Conservation (phyloP, 108 stramenopile genomes). For the Skeletonema grethae region DNA sequence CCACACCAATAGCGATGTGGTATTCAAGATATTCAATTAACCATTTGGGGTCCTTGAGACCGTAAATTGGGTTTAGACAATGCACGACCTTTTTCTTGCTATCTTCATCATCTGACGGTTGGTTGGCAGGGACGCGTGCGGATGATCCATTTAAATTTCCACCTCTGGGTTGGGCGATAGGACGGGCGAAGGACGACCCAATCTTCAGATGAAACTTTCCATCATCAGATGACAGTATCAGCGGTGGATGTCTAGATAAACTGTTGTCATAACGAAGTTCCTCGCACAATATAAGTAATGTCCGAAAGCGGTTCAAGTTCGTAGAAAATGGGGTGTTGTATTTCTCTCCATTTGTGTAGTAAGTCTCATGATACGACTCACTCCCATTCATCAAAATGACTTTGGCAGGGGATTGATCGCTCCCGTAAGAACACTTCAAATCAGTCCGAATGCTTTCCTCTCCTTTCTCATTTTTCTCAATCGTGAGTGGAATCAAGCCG, state of each 20-base stretch:
- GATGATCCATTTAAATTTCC: constrained; percentile 18
- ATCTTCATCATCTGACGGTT: not conserved
- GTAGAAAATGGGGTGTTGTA: constrained; percentile 42
- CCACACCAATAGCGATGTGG: constrained; percentile 36
- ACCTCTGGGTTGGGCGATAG: constrained; percentile 15
- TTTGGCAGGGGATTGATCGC: constrained; percentile 30
- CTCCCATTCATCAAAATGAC: constrained; percentile 43
- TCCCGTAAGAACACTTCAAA: constrained; percentile 45
- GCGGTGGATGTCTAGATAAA: constrained; percentile 44
- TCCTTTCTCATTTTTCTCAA: constrained; percentile 26
- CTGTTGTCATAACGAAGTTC: constrained; percentile 36
- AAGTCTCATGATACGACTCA: constrained; percentile 32
- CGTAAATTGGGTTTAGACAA: constrained; percentile 47
- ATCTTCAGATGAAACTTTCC: constrained; percentile 34
- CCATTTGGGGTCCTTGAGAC: constrained; percentile 48
- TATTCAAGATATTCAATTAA: constrained; percentile 52
- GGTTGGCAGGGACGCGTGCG: constrained; percentile 20
- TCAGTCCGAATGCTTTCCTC: constrained; percentile 38
- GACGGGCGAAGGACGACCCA: constrained; percentile 37
- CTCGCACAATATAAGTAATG: constrained; percentile 45
- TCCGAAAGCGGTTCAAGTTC: constrained; percentile 43
- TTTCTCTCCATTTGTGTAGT: constrained; percentile 33
- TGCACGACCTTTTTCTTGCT: constrained; percentile 24
- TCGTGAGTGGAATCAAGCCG: constrained; percentile 39
- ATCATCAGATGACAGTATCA: constrained; percentile 38